phyloP scores from a whole-genome alignment of 2,329 filamentous ascomycete genomes.

The Aspergillus pseudoviridinutans region DNA sequence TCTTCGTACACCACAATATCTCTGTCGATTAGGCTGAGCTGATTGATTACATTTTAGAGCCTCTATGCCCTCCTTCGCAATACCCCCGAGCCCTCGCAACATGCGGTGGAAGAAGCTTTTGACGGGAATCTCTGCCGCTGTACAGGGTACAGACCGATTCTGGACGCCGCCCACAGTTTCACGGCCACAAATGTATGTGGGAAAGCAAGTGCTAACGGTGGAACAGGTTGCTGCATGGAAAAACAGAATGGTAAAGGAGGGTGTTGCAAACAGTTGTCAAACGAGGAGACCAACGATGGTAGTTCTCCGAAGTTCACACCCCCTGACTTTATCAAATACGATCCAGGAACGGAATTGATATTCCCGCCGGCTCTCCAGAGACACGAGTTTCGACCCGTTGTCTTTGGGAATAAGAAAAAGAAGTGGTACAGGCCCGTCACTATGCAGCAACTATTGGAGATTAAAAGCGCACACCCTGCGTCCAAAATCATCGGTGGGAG shows the following conservation, averaged over 20 bases:
- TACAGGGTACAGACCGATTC: conserved; percentile 89
- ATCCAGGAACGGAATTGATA: conserved; percentile 89
- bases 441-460: conserved; percentile 79
- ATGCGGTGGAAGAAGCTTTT: conserved; percentile 91
- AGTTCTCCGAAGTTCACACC: conserved; percentile 64
- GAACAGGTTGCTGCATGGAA: conserved; percentile 70
- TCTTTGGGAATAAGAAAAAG: conserved; percentile 92
- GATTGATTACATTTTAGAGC: conserved; percentile 51
- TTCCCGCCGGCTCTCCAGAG: conserved; percentile 84
- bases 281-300: conserved; percentile 34
- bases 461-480: conserved; percentile 78
- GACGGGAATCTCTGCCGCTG: conserved; percentile 95
- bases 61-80: conserved; percentile 90
- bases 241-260: conserved; percentile 53
- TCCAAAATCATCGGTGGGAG: conserved; percentile 95
- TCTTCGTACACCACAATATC: neutral
- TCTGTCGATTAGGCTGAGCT: neutral
- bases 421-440: conserved; percentile 90
- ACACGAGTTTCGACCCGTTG: conserved; percentile 74
- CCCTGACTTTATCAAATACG: conserved; percentile 90
- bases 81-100: conserved; percentile 68
- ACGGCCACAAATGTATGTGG: conserved; percentile 51
- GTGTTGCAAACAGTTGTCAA: conserved; percentile 65
- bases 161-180: conserved; percentile 92
- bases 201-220: conserved; percentile 55